Evolutionary conservation across 2,329 filamentous ascomycete genomes (phyloP).

Genomic region (Talaromyces funiculosus): DNA sequence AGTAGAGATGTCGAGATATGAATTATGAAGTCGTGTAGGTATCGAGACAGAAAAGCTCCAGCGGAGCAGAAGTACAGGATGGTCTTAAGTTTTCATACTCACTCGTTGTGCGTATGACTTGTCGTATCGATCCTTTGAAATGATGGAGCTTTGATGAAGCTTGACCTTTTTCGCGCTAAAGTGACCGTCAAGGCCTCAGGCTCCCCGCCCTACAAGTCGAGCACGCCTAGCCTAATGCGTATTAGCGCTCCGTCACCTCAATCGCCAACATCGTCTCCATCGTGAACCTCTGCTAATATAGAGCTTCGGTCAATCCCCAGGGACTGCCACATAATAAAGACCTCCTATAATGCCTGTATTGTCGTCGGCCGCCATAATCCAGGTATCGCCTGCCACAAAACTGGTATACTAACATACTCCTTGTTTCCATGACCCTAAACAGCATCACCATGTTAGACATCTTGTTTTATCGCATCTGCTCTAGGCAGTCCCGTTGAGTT

Average conservation of each 20-base stretch:
- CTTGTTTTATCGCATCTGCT: too few species aligned
- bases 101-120: not conserved
- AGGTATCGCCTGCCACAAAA: not conserved
- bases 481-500: too few species aligned
- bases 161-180: constrained; percentile 4
- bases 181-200: not conserved
- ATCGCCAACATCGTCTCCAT: not conserved
- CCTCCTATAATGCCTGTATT: not conserved
- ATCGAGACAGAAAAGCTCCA: not conserved
- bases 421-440: too few species aligned
- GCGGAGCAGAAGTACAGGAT: not conserved
- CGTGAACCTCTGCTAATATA: not conserved
- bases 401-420: not conserved
- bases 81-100: not conserved
- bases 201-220: not conserved
- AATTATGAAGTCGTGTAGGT: not conserved
- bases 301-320: not conserved
- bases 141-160: constrained; percentile 3
- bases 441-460: too few species aligned
- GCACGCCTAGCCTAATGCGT: not conserved
- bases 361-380: not conserved
- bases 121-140: not conserved
- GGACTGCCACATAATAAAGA: not conserved
- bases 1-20: not conserved
- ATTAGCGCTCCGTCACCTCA: not conserved